phyloP scores from a whole-genome alignment of 768 basidiomycete genomes.

The Podaxis mareebaensis region DNA sequence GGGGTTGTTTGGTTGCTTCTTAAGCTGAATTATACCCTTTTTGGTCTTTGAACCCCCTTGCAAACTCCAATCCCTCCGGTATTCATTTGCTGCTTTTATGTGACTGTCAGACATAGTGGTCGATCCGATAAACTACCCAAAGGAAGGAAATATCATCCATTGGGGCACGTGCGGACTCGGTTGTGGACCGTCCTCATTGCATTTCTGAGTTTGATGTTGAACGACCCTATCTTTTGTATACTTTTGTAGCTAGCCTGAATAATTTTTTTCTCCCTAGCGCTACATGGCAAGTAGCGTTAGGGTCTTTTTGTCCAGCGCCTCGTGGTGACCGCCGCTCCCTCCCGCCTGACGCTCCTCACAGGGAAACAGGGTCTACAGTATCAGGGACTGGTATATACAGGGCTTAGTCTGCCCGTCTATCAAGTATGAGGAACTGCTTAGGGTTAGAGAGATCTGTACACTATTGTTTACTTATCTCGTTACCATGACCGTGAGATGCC shows the following conservation, averaged over 20 bases:
- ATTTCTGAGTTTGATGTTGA: background rate
- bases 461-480: constrained; percentile 3
- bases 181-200: background rate
- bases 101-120: constrained; percentile 14
- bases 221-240: background rate
- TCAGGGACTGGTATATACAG: background rate
- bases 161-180: background rate
- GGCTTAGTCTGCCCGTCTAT: background rate
- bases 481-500: constrained; percentile 16
- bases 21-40: constrained; percentile 16
- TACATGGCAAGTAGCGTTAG: background rate
- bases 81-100: background rate
- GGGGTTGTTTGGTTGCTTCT: constrained; percentile 5
- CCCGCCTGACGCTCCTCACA: background rate
- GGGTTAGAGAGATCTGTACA: constrained; percentile 4
- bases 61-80: background rate
- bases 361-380: background rate
- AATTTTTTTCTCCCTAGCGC: background rate
- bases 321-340: background rate
- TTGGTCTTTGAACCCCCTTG: background rate
- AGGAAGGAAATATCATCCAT: constrained; percentile 14
- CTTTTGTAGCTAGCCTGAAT: background rate
- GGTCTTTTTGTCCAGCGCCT: background rate
- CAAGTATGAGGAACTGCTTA: background rate
- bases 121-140: constrained; percentile 12